These are phyloP conservation scores for Coccinonectria pachysandricola DNA, from an alignment of 2,329 filamentous ascomycete species.

Conservation along the genomic window DNA sequence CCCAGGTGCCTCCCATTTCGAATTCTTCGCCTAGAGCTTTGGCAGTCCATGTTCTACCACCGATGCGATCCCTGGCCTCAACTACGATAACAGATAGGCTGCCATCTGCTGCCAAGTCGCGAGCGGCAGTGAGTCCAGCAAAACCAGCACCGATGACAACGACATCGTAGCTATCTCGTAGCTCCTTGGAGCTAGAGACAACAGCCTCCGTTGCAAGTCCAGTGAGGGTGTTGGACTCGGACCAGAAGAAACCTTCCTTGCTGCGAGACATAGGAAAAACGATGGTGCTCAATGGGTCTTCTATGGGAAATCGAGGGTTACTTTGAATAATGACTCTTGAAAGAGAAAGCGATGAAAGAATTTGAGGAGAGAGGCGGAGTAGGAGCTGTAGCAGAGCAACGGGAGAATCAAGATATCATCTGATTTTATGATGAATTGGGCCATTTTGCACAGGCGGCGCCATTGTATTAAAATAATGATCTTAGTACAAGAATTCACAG, in stretches of 20 bases:
- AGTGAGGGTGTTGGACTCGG: background rate
- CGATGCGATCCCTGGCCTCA: slow-evolving; percentile 31
- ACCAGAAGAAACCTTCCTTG: slow-evolving; percentile 10
- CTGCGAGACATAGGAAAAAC: background rate
- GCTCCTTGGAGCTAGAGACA: slow-evolving; percentile 1
- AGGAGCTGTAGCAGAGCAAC: too few relatives aligned
- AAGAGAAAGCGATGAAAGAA: too few relatives aligned
- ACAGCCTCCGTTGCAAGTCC: slow-evolving; percentile 8
- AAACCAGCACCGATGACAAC: slow-evolving; percentile 8
- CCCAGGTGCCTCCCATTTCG: slow-evolving; percentile 34
- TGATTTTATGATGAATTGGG: too few relatives aligned
- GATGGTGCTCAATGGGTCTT: too few relatives aligned
- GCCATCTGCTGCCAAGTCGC: slow-evolving; percentile 1
- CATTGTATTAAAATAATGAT: too few relatives aligned
- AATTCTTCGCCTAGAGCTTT: slow-evolving; percentile 22
- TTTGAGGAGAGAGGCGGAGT: too few relatives aligned
- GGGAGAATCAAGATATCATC: too few relatives aligned
- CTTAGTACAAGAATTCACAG: too few relatives aligned
- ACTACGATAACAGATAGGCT: slow-evolving; percentile 19
- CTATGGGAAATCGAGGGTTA: too few relatives aligned
- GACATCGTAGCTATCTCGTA: slow-evolving; percentile 6
- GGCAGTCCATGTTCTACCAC: slow-evolving; percentile 30
- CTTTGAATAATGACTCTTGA: too few relatives aligned
- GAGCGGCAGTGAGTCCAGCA: slow-evolving; percentile 6
- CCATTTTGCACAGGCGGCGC: too few relatives aligned